phyloP scores from a whole-genome alignment of 2,329 filamentous ascomycete genomes.

The Cercospora berteroae region DNA sequence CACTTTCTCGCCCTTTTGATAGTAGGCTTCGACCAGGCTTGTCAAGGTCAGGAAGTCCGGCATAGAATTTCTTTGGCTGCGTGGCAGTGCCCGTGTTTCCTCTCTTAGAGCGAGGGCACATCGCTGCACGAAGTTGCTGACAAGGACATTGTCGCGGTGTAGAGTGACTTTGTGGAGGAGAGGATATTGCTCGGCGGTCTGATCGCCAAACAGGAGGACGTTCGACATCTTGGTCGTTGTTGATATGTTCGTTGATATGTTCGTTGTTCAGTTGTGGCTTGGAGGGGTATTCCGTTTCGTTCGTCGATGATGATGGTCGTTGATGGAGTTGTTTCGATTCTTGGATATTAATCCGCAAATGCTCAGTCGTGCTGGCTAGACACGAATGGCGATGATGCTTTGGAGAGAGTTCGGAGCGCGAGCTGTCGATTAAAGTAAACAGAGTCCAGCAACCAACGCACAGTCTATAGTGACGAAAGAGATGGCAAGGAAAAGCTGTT shows the following conservation, averaged over 20 bases:
- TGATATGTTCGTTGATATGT: neutral
- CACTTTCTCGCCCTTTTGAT: conserved; percentile 56
- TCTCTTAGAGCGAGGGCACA: conserved; percentile 57
- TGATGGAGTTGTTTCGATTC: conserved; percentile 13
- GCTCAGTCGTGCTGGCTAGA: conserved; percentile 37
- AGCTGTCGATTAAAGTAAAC: conserved; percentile 15
- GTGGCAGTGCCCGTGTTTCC: conserved; percentile 59
- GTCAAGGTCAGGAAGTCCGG: conserved; percentile 62
- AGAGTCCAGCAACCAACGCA: neutral
- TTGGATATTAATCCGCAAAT: conserved; percentile 2
- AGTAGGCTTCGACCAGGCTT: conserved; percentile 65
- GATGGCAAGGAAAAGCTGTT: conserved; percentile 25
- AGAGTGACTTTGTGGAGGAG: conserved; percentile 55
- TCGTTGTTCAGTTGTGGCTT: conserved; percentile 3
- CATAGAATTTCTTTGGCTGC: conserved; percentile 57
- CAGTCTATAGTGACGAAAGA: conserved; percentile 15
- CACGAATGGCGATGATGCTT: conserved; percentile 29
- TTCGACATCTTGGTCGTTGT: conserved; percentile 41
- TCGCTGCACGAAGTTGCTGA: conserved; percentile 62
- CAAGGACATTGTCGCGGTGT: conserved; percentile 55
- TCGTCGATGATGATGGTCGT: neutral
- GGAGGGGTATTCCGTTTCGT: neutral
- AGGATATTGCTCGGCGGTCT: conserved; percentile 65
- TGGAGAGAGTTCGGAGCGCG: conserved; percentile 10
- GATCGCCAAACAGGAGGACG: conserved; percentile 66